These are phyloP conservation scores for Penicillium soppii DNA, from an alignment of 495 filamentous ascomycete species.

Conservation along the genomic window DNA sequence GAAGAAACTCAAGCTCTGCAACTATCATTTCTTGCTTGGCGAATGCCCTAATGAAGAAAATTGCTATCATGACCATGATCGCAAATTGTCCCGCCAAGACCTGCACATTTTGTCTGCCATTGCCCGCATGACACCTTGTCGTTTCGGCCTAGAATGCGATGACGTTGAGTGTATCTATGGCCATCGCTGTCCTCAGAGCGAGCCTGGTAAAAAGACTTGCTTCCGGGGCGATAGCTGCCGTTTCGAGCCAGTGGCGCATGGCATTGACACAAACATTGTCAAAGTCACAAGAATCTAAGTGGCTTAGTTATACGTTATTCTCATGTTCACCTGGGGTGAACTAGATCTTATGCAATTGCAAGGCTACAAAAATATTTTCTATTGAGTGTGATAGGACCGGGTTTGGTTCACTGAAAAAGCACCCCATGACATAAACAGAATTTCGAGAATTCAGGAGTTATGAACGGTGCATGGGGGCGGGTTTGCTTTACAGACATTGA, in stretches of 20 bases:
- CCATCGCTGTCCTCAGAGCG: slow-evolving; percentile 57
- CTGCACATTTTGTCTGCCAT: slow-evolving; percentile 65
- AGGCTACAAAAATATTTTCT: slow-evolving; percentile 2
- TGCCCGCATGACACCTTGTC: slow-evolving; percentile 77
- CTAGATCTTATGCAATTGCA: not conserved
- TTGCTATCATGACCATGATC: slow-evolving; percentile 75
- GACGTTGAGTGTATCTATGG: slow-evolving; percentile 82
- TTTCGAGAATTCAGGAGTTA: slow-evolving; percentile 4
- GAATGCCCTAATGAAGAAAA: slow-evolving; percentile 65
- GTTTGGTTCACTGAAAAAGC: slow-evolving; percentile 7
- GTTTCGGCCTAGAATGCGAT: slow-evolving; percentile 70
- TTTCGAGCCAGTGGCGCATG: slow-evolving; percentile 48
- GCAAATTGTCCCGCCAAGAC: slow-evolving; percentile 67
- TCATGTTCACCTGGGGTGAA: slow-evolving; percentile 2
- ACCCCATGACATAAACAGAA: slow-evolving; percentile 7
- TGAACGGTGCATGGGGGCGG: slow-evolving; percentile 7
- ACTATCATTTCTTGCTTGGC: slow-evolving; percentile 75
- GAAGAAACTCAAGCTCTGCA: slow-evolving; percentile 78
- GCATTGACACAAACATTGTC: slow-evolving; percentile 52
- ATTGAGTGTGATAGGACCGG: slow-evolving; percentile 6
- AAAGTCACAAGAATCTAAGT: slow-evolving; percentile 51
- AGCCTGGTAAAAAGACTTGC: slow-evolving; percentile 50
- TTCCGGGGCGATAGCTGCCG: slow-evolving; percentile 52
- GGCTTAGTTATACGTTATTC: not conserved
- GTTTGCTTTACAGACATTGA: slow-evolving; percentile 3